Evolutionary conservation across 371 early-diverging fungal species (phyloP), one percentile per base, ranked within the genome.

Genomic region (Dichotomocladium elegans): DNA sequence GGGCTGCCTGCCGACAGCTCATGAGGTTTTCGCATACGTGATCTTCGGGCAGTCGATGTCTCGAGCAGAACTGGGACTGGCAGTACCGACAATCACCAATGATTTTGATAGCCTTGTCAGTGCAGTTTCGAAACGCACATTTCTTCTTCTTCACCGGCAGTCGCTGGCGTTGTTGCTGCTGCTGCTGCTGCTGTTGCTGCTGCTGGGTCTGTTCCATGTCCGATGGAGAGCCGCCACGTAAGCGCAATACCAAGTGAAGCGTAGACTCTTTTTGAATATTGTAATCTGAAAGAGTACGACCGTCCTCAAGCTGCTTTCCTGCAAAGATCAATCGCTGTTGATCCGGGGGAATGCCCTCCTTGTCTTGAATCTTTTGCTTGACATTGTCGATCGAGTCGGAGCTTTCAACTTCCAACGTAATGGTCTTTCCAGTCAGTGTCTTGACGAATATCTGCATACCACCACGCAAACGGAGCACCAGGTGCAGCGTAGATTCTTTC

Each of bases 321-420:
- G 97, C 97, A 74, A 99, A 98, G 73, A 98, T 99, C 51, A 98
- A 86, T 50, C 98, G 95, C 79, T 99, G 99, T 84, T 99, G 99
- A 74, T 98, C 98, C 49, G 98, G 98, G 48, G 98, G 98, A 64
- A 99, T 98, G 46, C 90, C 89, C 67, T 95, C 96, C 82, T 95
- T 93, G 77, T 95, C 95, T 71, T 96, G 95, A 58, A 96, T 95
- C 82, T 94, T 95, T 41, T 64, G 57, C 82, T 96, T 96, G 66
- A 95, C 93, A 61, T 92, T 90, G 33, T 93, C 93, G 57, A 96
- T 95, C 47, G 90, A 84, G 67, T 96, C 96, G 14, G 60, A 63
- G 2, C 63, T 60, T 26, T 61, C 94, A 44, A 96, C 95, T 71
- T 96, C 95, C 43, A 96, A 83, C 43, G 93, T 89, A 57, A 90